phyloP scores from a whole-genome alignment of 2,329 filamentous ascomycete species.

The Decorospora gaudefroyi region DNA sequence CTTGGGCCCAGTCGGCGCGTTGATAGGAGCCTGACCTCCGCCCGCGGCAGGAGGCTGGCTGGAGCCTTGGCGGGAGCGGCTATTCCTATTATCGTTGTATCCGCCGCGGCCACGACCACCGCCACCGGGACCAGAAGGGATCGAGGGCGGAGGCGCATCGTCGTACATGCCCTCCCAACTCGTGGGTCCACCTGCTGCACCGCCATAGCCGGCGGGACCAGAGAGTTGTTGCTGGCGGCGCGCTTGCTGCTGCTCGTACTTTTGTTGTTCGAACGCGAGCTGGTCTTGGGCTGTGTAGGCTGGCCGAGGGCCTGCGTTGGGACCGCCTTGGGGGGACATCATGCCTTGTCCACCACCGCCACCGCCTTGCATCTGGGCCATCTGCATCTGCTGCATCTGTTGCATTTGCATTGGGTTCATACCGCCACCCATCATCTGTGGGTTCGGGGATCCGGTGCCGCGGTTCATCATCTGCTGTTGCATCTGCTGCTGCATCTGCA shows the following conservation, averaged over 20 bases:
- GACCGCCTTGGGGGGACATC: constrained; percentile 25
- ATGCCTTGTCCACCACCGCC: constrained; percentile 47
- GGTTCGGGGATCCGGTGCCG: constrained; percentile 39
- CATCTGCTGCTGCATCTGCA: constrained; percentile 51
- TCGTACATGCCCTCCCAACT: constrained; percentile 99
- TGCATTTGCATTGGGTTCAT: constrained; percentile 72
- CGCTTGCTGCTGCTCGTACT: constrained; percentile 72
- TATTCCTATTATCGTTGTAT: constrained; percentile 36
- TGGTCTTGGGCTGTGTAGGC: constrained; percentile 73
- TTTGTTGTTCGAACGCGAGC: constrained; percentile 75
- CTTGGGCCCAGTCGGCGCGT: constrained; percentile 92
- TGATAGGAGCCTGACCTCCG: constrained; percentile 63
- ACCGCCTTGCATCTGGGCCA: constrained; percentile 52
- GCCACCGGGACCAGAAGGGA: constrained; percentile 57
- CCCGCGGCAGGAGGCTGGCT: constrained; percentile 49
- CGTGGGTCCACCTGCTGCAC: constrained; percentile 66
- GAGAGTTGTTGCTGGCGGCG: constrained; percentile 56
- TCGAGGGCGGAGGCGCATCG: constrained; percentile 82
- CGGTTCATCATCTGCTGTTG: constrained; percentile 47
- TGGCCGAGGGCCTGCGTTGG: constrained; percentile 46
- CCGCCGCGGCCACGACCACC: constrained; percentile 46
- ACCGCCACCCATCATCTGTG: constrained; percentile 52
- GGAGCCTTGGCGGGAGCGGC: constrained; percentile 45
- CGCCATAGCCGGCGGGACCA: constrained; percentile 52
- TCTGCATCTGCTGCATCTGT: constrained; percentile 70